phyloP scores from a whole-genome alignment of 192 early-diverging fungal genomes.

The Dispira simplex region DNA sequence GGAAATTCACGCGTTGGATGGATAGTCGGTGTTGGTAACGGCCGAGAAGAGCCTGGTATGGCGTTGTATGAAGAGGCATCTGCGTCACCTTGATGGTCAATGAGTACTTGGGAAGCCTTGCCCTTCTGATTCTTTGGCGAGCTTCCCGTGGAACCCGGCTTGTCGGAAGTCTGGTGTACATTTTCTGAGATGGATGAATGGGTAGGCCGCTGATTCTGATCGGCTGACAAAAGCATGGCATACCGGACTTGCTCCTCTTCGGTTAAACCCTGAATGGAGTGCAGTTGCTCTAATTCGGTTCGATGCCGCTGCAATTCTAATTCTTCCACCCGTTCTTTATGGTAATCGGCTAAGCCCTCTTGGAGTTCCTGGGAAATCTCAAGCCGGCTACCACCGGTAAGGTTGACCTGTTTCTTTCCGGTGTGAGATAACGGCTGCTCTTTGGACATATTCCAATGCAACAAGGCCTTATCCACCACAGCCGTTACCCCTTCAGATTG shows the following conservation, averaged over 20 bases:
- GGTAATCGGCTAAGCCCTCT: background rate
- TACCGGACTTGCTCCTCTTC: background rate
- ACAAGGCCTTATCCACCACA: background rate
- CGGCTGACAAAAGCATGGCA: slow-evolving; percentile 1
- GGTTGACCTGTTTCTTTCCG: background rate
- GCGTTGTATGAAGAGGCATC: too few relatives aligned
- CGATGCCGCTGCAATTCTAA: background rate
- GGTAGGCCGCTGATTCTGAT: background rate
- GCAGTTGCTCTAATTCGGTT: background rate
- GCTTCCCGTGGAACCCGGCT: too few relatives aligned
- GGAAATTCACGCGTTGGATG: too few relatives aligned
- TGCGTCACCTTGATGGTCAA: too few relatives aligned
- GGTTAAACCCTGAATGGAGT: background rate
- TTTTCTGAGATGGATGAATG: too few relatives aligned
- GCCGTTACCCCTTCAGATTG: background rate
- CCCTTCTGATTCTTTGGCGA: too few relatives aligned
- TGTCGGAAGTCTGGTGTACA: too few relatives aligned
- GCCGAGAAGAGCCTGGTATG: too few relatives aligned
- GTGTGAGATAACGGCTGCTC: too few relatives aligned
- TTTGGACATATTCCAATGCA: too few relatives aligned
- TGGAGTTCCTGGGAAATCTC: background rate
- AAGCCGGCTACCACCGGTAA: background rate
- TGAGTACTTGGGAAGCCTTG: too few relatives aligned
- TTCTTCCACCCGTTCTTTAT: background rate
- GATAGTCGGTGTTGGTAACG: too few relatives aligned